A percentile compares a stretch with the other conserved stretches of the same genome.
These are phyloP conservation scores for Claviceps humidiphila DNA, from an alignment of 2,329 filamentous ascomycete genomes.

Conservation along the genomic window DNA sequence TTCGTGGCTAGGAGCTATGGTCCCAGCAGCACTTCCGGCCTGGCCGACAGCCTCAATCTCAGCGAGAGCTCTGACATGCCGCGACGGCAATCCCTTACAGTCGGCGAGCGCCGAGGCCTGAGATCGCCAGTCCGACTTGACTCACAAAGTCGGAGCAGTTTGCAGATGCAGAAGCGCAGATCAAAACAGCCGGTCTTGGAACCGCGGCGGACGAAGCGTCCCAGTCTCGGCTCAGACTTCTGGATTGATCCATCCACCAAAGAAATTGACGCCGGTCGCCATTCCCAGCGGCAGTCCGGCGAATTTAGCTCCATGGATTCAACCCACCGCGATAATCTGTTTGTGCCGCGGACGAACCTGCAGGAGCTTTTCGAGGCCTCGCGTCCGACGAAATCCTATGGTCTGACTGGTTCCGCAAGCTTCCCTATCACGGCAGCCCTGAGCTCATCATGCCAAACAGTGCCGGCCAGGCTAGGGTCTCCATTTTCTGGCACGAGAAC, in stretches of 20 bases:
- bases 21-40: constrained; percentile 41
- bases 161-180: constrained; percentile 44
- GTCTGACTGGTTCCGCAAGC: background rate
- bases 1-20: constrained; percentile 48
- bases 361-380: constrained; percentile 26
- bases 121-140: constrained; percentile 40
- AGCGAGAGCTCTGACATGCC: constrained; percentile 19
- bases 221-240: constrained; percentile 40
- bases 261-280: constrained; percentile 10
- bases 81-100: constrained; percentile 34
- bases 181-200: constrained; percentile 33
- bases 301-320: constrained; percentile 23
- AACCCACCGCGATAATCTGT: constrained; percentile 22
- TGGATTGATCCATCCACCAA: constrained; percentile 32
- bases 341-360: constrained; percentile 29
- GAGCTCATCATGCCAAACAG: constrained; percentile 15
- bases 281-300: constrained; percentile 8
- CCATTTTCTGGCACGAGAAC: constrained; percentile 36
- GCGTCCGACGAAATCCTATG: constrained; percentile 7
- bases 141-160: constrained; percentile 33
- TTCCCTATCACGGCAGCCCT: constrained; percentile 6
- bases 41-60: constrained; percentile 23
- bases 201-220: constrained; percentile 35
- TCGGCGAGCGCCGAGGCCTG: constrained; percentile 35
- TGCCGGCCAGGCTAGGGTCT: constrained; percentile 41